These are phyloP conservation scores for Tuber melanosporum DNA, from an alignment of 495 filamentous ascomycete species.

Conservation along the genomic window DNA sequence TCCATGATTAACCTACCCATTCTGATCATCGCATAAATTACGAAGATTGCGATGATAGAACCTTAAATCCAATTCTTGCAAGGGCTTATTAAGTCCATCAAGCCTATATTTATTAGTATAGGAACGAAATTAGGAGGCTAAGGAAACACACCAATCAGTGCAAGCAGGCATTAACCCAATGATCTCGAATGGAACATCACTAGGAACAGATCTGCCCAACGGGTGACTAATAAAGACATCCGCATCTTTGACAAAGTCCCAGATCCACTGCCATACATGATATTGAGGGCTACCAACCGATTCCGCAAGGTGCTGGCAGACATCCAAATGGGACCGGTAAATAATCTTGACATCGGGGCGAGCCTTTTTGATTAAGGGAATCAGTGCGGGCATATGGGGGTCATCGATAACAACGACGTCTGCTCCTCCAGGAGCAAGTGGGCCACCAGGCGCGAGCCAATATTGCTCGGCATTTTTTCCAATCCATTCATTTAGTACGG, in stretches of 20 bases:
- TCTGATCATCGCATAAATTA: conserved; percentile 53
- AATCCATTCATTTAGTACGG: conserved; percentile 61
- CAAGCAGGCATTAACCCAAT: conserved; percentile 77
- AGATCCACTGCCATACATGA: conserved; percentile 71
- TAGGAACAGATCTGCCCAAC: conserved; percentile 67
- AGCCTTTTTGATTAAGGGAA: conserved; percentile 64
- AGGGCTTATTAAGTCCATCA: conserved; percentile 76
- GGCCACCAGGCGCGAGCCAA: conserved; percentile 65
- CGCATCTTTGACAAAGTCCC: conserved; percentile 60
- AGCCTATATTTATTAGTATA: conserved; percentile 49
- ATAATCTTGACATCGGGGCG: conserved; percentile 71
- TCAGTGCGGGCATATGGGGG: conserved; percentile 82
- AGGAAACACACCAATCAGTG: conserved; percentile 61
- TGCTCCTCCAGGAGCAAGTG: conserved; percentile 68
- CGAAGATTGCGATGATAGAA: conserved; percentile 77
- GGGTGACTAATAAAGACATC: conserved; percentile 85
- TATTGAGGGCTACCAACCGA: conserved; percentile 56
- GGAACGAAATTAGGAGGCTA: neutral
- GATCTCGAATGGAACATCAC: conserved; percentile 56
- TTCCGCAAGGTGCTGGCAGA: conserved; percentile 65
- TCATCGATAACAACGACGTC: conserved; percentile 77
- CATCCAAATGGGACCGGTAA: conserved; percentile 78
- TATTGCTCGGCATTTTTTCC: conserved; percentile 66
- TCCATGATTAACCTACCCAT: conserved; percentile 46
- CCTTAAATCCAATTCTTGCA: conserved; percentile 65